Base-by-base conservation (phyloP, 768 basidiomycete genomes). In the Terana coerulea region DNA sequence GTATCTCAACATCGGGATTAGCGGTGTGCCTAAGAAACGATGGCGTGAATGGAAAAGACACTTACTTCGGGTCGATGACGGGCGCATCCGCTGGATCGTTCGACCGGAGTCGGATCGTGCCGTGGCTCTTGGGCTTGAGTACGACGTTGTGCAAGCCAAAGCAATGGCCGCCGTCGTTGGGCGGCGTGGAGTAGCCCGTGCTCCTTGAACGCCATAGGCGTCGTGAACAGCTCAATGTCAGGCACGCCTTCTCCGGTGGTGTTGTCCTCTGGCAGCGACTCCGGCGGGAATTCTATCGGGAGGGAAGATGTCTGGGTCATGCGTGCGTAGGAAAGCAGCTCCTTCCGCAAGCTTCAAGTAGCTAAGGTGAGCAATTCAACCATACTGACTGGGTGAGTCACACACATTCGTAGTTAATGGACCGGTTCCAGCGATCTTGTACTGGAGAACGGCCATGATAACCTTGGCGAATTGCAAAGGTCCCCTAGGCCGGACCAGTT, bases 361-460 rank as follows among this genome's bases (percentile, higher is more conserved):
- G 12, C 33, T 26, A n/a, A n/a, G n/a, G 24, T 25, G 19, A 3
- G 11, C 19, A 28, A 45, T 12, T 2, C 14, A 1, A 31, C 3
- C 26, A 31, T 5, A 17, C 28, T 31, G 8, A 17, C 8, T 30
- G 7, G 34, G 9, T 12, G 33, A 35, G 26, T 2, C 29, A 48
- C 72, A 49, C 43, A 86, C 85, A 51, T 84, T 86, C 6, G 67
- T 72, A 1, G 80, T 62, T 24, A 87, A 50, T 3, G 78, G 73
- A 0, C 85, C 85, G 2, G 66, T 74, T 1, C 72, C 67, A 11
- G 64, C 67, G 12, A 75, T 30, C 15, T 62, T 49, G 58, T 83
- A 87, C 55, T 75, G 69, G 5, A 63, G 45, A 7, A 71, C 17
- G 0, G 72, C 73, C n/a, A 28, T 33, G 3, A 56, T 6, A 22